Conservation (phyloP, 805 yeast genomes). For the Novakomyces olei region DNA sequence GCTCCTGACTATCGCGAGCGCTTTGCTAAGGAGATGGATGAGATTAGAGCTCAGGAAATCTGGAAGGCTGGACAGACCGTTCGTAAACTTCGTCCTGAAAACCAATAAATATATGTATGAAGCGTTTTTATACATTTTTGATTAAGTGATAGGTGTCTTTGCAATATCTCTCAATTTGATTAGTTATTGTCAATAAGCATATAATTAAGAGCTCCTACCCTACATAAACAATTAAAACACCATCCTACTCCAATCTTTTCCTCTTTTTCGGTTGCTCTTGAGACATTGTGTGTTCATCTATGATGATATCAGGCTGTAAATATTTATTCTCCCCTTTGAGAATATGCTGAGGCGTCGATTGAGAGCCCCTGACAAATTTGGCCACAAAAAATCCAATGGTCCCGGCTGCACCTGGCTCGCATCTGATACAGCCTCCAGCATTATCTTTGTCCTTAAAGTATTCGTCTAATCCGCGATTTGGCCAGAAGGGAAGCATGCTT, state of each 20-base stretch:
- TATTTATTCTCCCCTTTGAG: too few species aligned
- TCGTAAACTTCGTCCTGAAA: constrained; percentile 98
- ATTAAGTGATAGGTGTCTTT: not conserved
- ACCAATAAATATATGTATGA: constrained; percentile 34
- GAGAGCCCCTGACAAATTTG: too few species aligned
- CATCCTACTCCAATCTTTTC: not conserved
- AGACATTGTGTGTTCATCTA: not conserved
- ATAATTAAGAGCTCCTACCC: not conserved
- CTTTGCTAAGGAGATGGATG: constrained; percentile 79
- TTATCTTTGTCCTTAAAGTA: constrained; percentile 33
- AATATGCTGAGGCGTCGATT: too few species aligned
- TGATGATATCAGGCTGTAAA: not conserved
- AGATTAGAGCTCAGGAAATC: constrained; percentile 94
- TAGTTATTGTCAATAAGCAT: not conserved
- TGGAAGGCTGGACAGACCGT: constrained; percentile 99
- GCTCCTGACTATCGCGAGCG: constrained; percentile 93
- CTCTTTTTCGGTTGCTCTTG: not conserved
- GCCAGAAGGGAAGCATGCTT: constrained; percentile 65
- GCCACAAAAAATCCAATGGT: constrained; percentile 99
- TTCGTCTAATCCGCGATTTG: constrained; percentile 52
- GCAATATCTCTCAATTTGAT: too few species aligned
- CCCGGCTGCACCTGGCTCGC: constrained; percentile 72
- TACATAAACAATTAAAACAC: too few species aligned
- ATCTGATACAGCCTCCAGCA: constrained; percentile 75
- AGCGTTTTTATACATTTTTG: not conserved